Evolutionary conservation across 176 grass and related monocot species (phyloP).

Genomic region (Aegilops speltoides): DNA sequence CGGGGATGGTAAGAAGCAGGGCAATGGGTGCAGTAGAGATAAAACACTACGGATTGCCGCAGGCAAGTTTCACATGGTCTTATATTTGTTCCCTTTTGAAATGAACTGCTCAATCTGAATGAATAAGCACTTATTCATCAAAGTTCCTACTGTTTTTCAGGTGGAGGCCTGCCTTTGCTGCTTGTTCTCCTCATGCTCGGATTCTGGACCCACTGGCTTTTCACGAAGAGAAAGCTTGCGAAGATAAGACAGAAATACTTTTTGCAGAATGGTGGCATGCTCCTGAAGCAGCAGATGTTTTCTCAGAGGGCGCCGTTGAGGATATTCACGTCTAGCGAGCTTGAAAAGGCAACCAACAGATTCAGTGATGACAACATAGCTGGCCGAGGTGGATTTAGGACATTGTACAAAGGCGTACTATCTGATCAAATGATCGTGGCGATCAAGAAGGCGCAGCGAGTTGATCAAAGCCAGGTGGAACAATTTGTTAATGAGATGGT

Average conservation of each 20-base stretch:
- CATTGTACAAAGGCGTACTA: neutral
- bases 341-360: conserved; percentile 17
- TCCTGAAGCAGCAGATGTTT: conserved; percentile 12
- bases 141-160: neutral
- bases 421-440: conserved; percentile 19
- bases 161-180: conserved; percentile 1
- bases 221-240: conserved; percentile 8
- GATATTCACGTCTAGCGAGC: conserved; percentile 27
- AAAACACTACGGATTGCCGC: neutral
- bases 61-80: neutral
- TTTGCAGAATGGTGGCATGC: neutral
- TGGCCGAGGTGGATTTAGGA: conserved; percentile 15
- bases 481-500: conserved; percentile 7
- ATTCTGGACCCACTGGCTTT: neutral
- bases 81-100: neutral
- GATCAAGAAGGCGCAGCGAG: conserved; percentile 36
- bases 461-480: conserved; percentile 17
- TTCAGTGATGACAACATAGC: conserved; percentile 28
- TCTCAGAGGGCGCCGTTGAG: neutral
- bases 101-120: neutral
- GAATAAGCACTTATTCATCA: neutral
- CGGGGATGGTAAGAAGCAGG: conserved; percentile 23
- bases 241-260: conserved; percentile 14
- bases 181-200: neutral
- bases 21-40: neutral